Evolutionary conservation across 2,329 filamentous ascomycete species (phyloP).

Genomic region (Fusarium lateritium): DNA sequence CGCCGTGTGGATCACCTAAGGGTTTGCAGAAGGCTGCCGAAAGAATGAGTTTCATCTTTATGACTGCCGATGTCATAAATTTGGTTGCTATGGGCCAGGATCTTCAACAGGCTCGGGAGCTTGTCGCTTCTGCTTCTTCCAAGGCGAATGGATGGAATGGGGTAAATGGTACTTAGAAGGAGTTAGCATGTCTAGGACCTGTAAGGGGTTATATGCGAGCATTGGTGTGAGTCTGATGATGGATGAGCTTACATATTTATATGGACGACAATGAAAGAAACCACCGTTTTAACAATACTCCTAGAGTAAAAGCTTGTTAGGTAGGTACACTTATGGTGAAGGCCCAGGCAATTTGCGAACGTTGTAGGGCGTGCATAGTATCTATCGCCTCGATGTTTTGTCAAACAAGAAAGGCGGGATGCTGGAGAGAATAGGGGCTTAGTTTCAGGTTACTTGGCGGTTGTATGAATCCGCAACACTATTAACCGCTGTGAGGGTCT

Average conservation of each 20-base stretch:
- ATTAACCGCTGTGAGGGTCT: background rate
- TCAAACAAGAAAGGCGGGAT: background rate
- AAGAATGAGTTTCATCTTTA: constrained; percentile 8
- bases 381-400: background rate
- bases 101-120: constrained; percentile 19
- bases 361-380: background rate
- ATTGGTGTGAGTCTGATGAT: background rate
- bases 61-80: constrained; percentile 21
- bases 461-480: background rate
- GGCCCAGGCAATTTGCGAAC: too few relatives aligned
- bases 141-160: background rate
- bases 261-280: background rate
- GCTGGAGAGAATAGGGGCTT: background rate
- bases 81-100: constrained; percentile 42
- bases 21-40: constrained; percentile 35
- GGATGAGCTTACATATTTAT: background rate
- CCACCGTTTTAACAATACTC: background rate
- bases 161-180: background rate
- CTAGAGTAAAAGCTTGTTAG: too few relatives aligned
- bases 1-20: constrained; percentile 47
- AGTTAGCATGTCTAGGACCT: background rate
- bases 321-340: too few relatives aligned
- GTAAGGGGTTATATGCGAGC: background rate
- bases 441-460: background rate
- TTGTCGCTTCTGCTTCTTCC: too few relatives aligned